Evolutionary conservation across 2,329 filamentous ascomycete species (phyloP), one percentile per base, ranked within the genome.

Genomic region (Neofusicoccum parvum): DNA sequence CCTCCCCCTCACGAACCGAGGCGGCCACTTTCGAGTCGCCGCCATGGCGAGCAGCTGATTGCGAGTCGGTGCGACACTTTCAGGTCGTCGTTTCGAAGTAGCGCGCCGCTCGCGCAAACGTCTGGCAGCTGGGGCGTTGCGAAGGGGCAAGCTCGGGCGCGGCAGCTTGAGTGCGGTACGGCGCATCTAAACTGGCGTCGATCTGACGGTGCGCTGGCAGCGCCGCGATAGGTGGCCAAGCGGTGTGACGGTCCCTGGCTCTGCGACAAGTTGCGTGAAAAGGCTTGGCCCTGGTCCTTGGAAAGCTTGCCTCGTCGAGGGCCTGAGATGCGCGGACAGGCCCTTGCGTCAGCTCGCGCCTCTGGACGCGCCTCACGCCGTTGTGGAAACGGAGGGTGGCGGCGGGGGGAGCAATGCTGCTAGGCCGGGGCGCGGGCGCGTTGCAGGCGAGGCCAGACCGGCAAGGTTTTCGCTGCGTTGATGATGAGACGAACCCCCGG

Each of bases 211-310:
- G 56, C 56, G 56, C 32, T 60, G 43, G 56, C 56, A 60, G 56
- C 56, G n/a, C 41, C 48, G 56, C 43, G 43, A 60, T 48, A 48
- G 43, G 56, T 60, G 43, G 56, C 41, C 56, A 60, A 59, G 56
- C 56, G 56, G 56, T 59, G 54, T 60, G 56, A 60, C 43, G 32
- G 56, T 60, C 43, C 56, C 56, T 60, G 56, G 56, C 41, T 59
- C 54, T 59, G 56, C 56, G 32, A 48, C 43, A 37, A 48, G 20
- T 58, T 56, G 51, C 11, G 11, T 12, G 36, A 37, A 56, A 17
- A 60, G 27, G 56, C 56, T 60, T 60, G 56, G 56, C 56, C 43
- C 23, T 46, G 54, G 39, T 20, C 41, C 54, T 59, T 59, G 43
- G 56, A 60, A 60, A 60, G 56, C 56, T 60, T 60, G 56, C 56